A percentile compares a stretch with the other conserved stretches of the same genome.
These are phyloP conservation scores for Hypoxylon sp. DNA, from an alignment of 2,329 filamentous ascomycete genomes.

Conservation along the genomic window DNA sequence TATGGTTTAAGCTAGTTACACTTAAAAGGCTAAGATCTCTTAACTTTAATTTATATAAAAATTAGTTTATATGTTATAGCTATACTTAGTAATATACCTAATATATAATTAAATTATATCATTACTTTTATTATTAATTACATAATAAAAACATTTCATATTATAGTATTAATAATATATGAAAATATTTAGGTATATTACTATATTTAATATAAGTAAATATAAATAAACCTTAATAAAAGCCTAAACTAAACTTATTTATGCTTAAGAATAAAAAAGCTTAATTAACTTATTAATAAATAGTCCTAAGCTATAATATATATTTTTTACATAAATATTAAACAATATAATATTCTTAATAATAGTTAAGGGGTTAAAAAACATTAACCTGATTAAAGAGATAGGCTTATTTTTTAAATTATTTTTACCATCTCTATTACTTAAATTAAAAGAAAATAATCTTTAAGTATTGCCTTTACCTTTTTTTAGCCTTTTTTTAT, in stretches of 20 bases:
- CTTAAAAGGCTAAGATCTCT: neutral
- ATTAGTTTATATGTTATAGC: too few relatives aligned
- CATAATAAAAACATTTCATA: neutral
- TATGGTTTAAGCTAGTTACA: neutral
- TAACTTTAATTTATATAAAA: neutral
- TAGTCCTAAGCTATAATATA: neutral
- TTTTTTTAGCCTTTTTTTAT: too few relatives aligned
- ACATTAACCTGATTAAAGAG: neutral
- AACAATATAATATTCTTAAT: neutral
- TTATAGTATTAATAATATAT: conserved; percentile 1
- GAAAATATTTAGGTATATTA: neutral
- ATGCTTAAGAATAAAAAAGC: neutral
- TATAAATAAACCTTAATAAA: neutral
- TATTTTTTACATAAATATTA: neutral
- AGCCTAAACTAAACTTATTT: neutral
- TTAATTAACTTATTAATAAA: neutral
- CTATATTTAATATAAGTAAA: neutral
- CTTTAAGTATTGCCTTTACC: too few relatives aligned
- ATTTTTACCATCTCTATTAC: neutral
- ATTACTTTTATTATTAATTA: neutral
- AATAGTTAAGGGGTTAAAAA: neutral
- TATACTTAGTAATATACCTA: neutral
- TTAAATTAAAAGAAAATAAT: too few relatives aligned
- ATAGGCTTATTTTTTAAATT: neutral
- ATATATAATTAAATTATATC: neutral